Conservation (phyloP, 2,329 filamentous ascomycete species). For the Microdochium trichocladiopsis region DNA sequence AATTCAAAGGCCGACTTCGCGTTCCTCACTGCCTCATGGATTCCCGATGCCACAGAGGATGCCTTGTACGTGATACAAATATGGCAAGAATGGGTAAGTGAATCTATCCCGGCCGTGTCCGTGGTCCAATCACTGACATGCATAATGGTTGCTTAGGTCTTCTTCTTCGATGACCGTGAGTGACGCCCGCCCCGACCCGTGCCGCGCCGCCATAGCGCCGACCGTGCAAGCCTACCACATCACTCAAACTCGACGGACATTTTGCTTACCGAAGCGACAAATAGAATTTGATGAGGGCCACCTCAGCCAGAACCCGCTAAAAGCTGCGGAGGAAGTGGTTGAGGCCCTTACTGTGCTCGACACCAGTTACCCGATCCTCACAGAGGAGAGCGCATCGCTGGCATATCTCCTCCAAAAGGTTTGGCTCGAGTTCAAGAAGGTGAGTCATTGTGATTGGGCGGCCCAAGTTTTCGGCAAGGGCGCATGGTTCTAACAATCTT, state of each 20-base stretch:
- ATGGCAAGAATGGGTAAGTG: neutral
- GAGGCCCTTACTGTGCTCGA: neutral
- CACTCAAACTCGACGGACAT: too few species aligned
- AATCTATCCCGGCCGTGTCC: neutral
- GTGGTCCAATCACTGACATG: neutral
- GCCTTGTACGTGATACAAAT: neutral
- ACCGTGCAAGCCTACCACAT: neutral
- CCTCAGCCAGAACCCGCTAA: neutral
- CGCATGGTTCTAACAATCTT: too few species aligned
- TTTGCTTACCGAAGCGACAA: too few species aligned
- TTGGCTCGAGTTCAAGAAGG: neutral
- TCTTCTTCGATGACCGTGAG: neutral
- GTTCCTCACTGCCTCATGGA: neutral
- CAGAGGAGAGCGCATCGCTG: neutral
- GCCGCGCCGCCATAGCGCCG: neutral
- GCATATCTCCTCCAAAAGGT: neutral
- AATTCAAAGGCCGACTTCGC: neutral
- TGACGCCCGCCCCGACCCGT: neutral
- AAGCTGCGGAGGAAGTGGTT: neutral
- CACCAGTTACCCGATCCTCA: neutral
- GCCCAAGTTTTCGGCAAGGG: too few species aligned
- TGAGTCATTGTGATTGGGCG: neutral
- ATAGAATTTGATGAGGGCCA: neutral
- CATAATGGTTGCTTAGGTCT: neutral
- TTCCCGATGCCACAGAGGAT: neutral